These are phyloP conservation scores for Zygosaccharomyces bisporus DNA, from an alignment of 805 yeast species.

Conservation along the genomic window DNA sequence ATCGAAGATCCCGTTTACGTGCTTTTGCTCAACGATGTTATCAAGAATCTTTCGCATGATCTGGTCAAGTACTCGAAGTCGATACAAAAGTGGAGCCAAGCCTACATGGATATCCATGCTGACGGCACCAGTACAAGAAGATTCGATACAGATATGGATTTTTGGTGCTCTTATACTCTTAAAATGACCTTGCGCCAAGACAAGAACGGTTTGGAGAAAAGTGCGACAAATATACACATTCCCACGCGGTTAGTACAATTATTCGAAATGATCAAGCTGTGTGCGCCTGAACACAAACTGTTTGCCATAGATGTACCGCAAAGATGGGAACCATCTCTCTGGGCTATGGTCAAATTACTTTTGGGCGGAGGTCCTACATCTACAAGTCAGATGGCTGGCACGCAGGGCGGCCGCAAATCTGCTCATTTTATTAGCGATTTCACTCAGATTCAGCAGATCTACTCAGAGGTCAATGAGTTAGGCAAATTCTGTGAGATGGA, in stretches of 20 bases:
- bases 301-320: conserved; percentile 29
- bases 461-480: conserved; percentile 19
- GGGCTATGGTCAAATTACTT: conserved; percentile 10
- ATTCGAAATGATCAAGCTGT: conserved; percentile 21
- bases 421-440: conserved; percentile 20
- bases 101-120: conserved; percentile 19
- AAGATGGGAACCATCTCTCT: conserved; percentile 17
- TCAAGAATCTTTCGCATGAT: conserved; percentile 29
- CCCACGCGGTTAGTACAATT: conserved; percentile 31
- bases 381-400: conserved; percentile 15
- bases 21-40: conserved; percentile 30
- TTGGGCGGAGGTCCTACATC: conserved; percentile 9
- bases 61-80: conserved; percentile 18
- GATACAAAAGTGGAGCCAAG: conserved; percentile 26
- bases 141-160: conserved; percentile 22
- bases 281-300: conserved; percentile 28
- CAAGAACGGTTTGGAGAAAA: neutral
- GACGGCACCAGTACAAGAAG: conserved; percentile 9
- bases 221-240: conserved; percentile 15
- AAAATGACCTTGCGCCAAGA: conserved; percentile 9
- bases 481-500: conserved; percentile 20
- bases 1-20: conserved; percentile 33
- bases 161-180: conserved; percentile 26
- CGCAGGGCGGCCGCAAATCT: conserved; percentile 5
- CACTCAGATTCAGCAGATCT: conserved; percentile 20